phyloP scores from a whole-genome alignment of 176 grass and related monocot species.

The sorghum (Sorghum bicolor) region Sorghum_bicolor_NCBIv3 NC_012878.2:52333501-52334000 shows the following conservation, averaged over 20 bases:
- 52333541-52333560: slow-evolving; percentile 93
- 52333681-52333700: slow-evolving; percentile 82
- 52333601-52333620: not conserved
- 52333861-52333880: not conserved
- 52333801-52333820: not conserved
- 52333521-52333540: slow-evolving; percentile 93
- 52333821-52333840: not conserved
- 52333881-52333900: not conserved
- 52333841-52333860: slow-evolving; percentile 1
- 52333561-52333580: slow-evolving; percentile 58
- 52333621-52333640: slow-evolving; percentile 19
- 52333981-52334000: not conserved
- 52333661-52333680: slow-evolving; percentile 71
- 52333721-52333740: slow-evolving; percentile 92
- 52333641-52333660: slow-evolving; percentile 19
- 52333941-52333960: not conserved
- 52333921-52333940: slow-evolving; percentile 2
- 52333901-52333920: slow-evolving; percentile 19
- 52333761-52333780: slow-evolving; percentile 39
- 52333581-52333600: slow-evolving; percentile 5
- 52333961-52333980: not conserved
- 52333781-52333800: not conserved
- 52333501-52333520: slow-evolving; percentile 94
- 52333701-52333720: slow-evolving; percentile 90
- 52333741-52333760: slow-evolving; percentile 98